Conservation (phyloP, 352 stramenopile species). For the Pythium phragmiticola region DNA sequence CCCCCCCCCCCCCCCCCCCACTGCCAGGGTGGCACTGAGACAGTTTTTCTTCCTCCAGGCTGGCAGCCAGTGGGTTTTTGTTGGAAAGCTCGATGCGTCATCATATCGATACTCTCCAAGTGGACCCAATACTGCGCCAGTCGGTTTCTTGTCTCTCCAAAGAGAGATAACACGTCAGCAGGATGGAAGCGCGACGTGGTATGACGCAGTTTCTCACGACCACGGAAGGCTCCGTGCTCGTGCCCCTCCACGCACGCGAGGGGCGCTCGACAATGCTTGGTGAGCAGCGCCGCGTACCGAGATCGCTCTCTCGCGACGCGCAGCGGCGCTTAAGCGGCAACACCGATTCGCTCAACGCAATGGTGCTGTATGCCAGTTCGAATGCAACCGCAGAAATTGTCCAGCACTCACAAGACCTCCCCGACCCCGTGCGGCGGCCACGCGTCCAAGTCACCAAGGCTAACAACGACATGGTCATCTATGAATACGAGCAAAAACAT, state of each 20-base stretch:
- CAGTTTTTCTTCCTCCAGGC: too few species aligned
- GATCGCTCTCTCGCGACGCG: slow-evolving; percentile 5
- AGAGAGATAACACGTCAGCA: too few species aligned
- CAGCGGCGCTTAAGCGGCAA: slow-evolving; percentile 1
- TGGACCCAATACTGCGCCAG: too few species aligned
- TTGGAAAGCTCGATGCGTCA: too few species aligned
- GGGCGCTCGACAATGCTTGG: not conserved
- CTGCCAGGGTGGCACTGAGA: too few species aligned
- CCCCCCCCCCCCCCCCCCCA: too few species aligned
- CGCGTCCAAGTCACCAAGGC: not conserved
- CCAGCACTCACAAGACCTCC: slow-evolving; percentile 13
- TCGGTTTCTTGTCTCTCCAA: too few species aligned
- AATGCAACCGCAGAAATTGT: slow-evolving; percentile 7
- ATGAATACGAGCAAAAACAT: slow-evolving; percentile 6
- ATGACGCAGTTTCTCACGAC: slow-evolving; percentile 11
- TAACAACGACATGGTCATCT: slow-evolving; percentile 9
- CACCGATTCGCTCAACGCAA: slow-evolving; percentile 6
- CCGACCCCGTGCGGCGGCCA: not conserved
- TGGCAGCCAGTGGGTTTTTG: too few species aligned
- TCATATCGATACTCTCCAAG: too few species aligned
- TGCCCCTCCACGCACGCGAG: not conserved
- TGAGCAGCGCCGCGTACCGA: not conserved
- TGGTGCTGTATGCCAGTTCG: slow-evolving; percentile 1
- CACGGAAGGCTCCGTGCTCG: slow-evolving; percentile 5
- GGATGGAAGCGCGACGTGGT: not conserved